Base-by-base conservation (phyloP, 257 asterid genomes). In the Nyctanthes arbortristis region DNA sequence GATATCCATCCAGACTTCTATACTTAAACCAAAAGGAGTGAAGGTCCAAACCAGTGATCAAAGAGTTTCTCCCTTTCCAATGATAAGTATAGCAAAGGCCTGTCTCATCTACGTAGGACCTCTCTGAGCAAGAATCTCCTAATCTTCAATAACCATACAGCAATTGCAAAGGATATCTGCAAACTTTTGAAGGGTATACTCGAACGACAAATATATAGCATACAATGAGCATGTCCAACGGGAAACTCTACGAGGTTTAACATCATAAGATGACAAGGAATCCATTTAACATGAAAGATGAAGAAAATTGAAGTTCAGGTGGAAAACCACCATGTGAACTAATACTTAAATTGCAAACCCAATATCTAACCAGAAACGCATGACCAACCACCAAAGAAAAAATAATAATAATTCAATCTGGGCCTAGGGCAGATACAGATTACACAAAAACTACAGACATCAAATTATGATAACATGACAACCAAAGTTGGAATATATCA, bases 11-110 rank as follows among this genome's bases (percentile, higher is more conserved):
- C 61, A 55, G 24, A 45, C 67, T 43, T 75, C 63, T 65, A 55
- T 27, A 43, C 66, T 69, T 59, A 54, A 67, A 49, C 61, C 40
- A 54, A 29, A 54, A 49, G 68, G 30, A 70, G 70, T 30, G 30
- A 28, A 54, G 71, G 61, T 67, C 72, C 79, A 77, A 75, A 78
- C 81, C 83, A 77, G 82, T 32, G 73, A 64, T 62, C 69, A 61
- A 63, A 55, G 70, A 60, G 79, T 54, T n/a, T 77, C 78, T 69
- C 62, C 75, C 59, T 58, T 52, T 31, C 2, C 7, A 52, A 13
- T 20, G 59, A 22, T 3, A 52, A 24, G 59, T 20, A 52, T 70
- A 57, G 76, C 81, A 70, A 68, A 75, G 47, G 83, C 80, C 69
- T 73, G 61, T 76, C 69, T 56, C 78, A 31, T 27, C 71, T 76